These are phyloP conservation scores for Leavenworthia alabamica DNA, from an alignment of 345 rosid genomes.

Conservation along the genomic window DNA sequence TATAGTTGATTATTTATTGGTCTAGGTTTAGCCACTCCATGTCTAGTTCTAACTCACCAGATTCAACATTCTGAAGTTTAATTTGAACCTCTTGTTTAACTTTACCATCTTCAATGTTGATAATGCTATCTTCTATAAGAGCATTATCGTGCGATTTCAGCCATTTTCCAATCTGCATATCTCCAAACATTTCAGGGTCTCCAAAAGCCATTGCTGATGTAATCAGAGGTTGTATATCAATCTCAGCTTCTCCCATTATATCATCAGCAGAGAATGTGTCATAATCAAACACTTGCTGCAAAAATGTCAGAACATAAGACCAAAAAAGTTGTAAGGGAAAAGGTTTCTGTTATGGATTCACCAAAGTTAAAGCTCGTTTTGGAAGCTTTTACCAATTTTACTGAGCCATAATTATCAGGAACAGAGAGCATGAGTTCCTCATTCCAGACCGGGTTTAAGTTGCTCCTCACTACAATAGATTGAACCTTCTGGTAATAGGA, in stretches of 20 bases:
- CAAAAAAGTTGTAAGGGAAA: background rate
- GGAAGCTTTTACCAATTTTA: constrained; percentile 50
- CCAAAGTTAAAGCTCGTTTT: too few species aligned
- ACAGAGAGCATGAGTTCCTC: constrained; percentile 79
- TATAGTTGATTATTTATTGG: constrained; percentile 34
- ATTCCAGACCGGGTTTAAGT: constrained; percentile 78
- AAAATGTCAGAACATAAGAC: background rate
- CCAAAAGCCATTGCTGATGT: constrained; percentile 95
- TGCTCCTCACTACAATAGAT: constrained; percentile 48
- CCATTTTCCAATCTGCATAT: constrained; percentile 99
- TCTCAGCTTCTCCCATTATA: constrained; percentile 97
- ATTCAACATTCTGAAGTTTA: constrained; percentile 94
- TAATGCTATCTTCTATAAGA: constrained; percentile 70
- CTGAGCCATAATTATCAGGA: constrained; percentile 51
- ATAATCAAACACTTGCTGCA: constrained; percentile 80
- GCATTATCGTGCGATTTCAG: constrained; percentile 79
- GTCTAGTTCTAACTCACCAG: constrained; percentile 71
- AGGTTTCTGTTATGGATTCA: background rate
- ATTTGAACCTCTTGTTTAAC: constrained; percentile 66
- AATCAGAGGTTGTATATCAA: constrained; percentile 85
- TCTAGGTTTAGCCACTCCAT: constrained; percentile 79
- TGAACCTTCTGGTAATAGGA: constrained; percentile 45
- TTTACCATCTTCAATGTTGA: constrained; percentile 87
- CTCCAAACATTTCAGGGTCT: constrained; percentile 76
- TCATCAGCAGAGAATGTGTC: constrained; percentile 94